These are phyloP conservation scores for Lipomyces yamanashiensis DNA, from an alignment of 805 yeast species.

Conservation along the genomic window DNA sequence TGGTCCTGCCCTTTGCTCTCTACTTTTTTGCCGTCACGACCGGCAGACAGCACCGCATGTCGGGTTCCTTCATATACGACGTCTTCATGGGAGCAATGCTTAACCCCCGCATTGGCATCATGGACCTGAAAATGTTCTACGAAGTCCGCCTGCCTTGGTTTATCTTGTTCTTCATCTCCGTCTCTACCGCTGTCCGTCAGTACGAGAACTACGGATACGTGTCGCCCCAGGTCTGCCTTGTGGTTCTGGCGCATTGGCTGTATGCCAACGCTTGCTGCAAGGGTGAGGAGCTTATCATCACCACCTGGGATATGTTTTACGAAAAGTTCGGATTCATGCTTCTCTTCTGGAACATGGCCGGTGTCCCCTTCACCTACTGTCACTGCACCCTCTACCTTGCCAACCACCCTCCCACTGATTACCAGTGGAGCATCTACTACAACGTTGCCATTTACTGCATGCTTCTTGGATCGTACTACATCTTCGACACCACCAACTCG, in stretches of 20 bases:
- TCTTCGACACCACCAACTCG: conserved; percentile 93
- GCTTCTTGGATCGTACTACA: conserved; percentile 75
- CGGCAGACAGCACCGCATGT: conserved; percentile 84
- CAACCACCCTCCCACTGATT: conserved; percentile 83
- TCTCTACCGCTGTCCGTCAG: conserved; percentile 78
- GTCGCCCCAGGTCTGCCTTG: conserved; percentile 72
- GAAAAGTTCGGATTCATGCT: conserved; percentile 99
- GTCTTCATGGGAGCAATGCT: conserved; percentile 97
- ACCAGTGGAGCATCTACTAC: conserved; percentile 70
- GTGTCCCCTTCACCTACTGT: conserved; percentile 97
- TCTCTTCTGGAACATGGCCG: conserved; percentile 98
- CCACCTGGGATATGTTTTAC: conserved; percentile 99
- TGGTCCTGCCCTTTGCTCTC: conserved; percentile 65
- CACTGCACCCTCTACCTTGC: conserved; percentile 85
- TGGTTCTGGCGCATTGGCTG: conserved; percentile 85
- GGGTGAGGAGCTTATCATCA: conserved; percentile 96
- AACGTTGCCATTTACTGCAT: conserved; percentile 59
- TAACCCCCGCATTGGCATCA: conserved; percentile 90
- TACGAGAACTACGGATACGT: conserved; percentile 79
- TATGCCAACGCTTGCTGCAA: conserved; percentile 97
- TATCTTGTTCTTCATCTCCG: conserved; percentile 75
- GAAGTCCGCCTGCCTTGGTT: conserved; percentile 98
- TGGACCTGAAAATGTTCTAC: conserved; percentile 95
- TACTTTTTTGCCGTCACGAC: conserved; percentile 70
- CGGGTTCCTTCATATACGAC: conserved; percentile 89